Percentiles rank a stretch among this genome's conserved stretches.
Evolutionary conservation across 2,329 filamentous ascomycete species (phyloP).

Genomic region (Acarospora socialis): DNA sequence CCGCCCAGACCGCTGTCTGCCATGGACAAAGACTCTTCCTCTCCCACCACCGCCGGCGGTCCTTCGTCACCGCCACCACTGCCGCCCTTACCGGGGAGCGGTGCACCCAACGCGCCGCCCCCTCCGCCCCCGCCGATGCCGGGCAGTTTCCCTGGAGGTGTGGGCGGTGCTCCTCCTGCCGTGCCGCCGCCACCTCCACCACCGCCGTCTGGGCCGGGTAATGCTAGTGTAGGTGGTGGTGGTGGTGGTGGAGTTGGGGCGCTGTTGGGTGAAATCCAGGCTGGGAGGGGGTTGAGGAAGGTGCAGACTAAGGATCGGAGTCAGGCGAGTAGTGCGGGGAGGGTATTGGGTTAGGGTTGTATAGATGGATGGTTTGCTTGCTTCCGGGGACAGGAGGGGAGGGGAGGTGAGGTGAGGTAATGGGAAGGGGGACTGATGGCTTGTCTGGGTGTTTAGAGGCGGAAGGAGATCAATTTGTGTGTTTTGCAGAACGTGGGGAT

Average conservation of each 20-base stretch:
- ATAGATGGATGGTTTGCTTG: too few species aligned
- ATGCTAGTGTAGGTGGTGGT: constrained; percentile 25
- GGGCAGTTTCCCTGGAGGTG: constrained; percentile 11
- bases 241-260: constrained; percentile 43
- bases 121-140: constrained; percentile 20
- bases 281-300: constrained; percentile 69
- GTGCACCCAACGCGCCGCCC: constrained; percentile 20
- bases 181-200: constrained; percentile 22
- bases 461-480: too few species aligned
- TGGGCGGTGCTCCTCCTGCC: constrained; percentile 12
- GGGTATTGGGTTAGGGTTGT: constrained; percentile 43
- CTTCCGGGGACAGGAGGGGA: not conserved
- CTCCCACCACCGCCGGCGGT: constrained; percentile 31
- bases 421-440: constrained; percentile 2
- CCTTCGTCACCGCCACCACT: constrained; percentile 19
- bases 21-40: constrained; percentile 51
- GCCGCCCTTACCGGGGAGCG: constrained; percentile 20
- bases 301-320: constrained; percentile 83
- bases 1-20: constrained; percentile 79
- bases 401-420: not conserved
- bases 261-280: constrained; percentile 70
- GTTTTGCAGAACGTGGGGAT: too few species aligned
- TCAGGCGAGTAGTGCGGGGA: constrained; percentile 55
- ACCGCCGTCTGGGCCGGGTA: constrained; percentile 16
- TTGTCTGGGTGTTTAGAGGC: constrained; percentile 10